Percentiles rank a stretch among this genome's conserved stretches.
These are phyloP conservation scores for Collariella sp. DNA, from an alignment of 495 filamentous ascomycete species.

Conservation along the genomic window DNA sequence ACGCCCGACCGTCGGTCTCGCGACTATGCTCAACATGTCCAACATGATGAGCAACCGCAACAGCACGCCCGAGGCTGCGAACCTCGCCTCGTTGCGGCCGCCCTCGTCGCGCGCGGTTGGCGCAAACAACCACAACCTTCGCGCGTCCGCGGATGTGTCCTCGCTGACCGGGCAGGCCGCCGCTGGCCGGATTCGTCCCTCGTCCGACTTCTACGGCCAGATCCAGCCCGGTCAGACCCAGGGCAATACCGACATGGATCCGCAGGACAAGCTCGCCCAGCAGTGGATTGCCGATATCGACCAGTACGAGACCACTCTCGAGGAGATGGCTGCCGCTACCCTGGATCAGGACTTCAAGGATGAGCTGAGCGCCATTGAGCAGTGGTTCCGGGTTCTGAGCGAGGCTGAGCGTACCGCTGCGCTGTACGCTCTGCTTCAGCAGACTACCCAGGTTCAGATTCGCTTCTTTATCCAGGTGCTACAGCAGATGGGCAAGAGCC, in stretches of 20 bases:
- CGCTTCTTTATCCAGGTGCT: constrained; percentile 98
- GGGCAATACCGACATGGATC: constrained; percentile 56
- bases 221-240: constrained; percentile 55
- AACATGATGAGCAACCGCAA: constrained; percentile 84
- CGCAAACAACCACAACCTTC: constrained; percentile 67
- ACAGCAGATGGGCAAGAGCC: constrained; percentile 96
- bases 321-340: constrained; percentile 97
- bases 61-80: constrained; percentile 85
- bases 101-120: constrained; percentile 73
- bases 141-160: constrained; percentile 95
- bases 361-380: constrained; percentile 95
- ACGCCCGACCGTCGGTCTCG: constrained; percentile 4
- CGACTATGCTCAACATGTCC: constrained; percentile 49
- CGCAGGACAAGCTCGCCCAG: constrained; percentile 85
- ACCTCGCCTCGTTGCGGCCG: constrained; percentile 80
- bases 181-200: constrained; percentile 77
- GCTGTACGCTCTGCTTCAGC: constrained; percentile 89
- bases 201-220: constrained; percentile 89
- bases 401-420: constrained; percentile 95
- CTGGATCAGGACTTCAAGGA: constrained; percentile 99
- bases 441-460: constrained; percentile 97
- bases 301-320: constrained; percentile 92
- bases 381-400: constrained; percentile 97
- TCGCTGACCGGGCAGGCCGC: constrained; percentile 68
- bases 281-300: constrained; percentile 99